Percentiles rank a stretch among this genome's conserved stretches.
Conservation (phyloP, 371 early-diverging fungal genomes). For the Mortierella sp. region DNA sequence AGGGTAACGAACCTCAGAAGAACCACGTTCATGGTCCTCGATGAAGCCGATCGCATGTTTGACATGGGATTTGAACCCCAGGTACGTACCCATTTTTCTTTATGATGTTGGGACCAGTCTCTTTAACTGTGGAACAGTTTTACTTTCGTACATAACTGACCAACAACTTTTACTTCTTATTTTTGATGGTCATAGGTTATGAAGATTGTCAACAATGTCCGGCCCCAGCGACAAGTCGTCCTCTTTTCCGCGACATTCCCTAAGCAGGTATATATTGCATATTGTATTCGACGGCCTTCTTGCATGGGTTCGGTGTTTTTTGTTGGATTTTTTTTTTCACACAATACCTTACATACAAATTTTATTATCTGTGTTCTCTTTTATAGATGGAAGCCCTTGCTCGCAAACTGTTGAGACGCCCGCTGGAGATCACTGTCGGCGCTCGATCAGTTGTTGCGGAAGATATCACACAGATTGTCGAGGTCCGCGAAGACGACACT, state of each 20-base stretch:
- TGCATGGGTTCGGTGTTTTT: not conserved
- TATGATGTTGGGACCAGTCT: not conserved
- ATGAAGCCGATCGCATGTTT: slow-evolving; percentile 99
- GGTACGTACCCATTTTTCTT: slow-evolving; percentile 49
- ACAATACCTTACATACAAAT: not conserved
- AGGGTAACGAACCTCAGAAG: slow-evolving; percentile 95
- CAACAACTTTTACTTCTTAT: not conserved
- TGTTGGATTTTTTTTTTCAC: not conserved
- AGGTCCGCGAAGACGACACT: slow-evolving; percentile 87
- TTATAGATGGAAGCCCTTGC: slow-evolving; percentile 95
- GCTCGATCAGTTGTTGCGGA: slow-evolving; percentile 91
- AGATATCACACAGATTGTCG: slow-evolving; percentile 93
- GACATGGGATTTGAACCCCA: slow-evolving; percentile 99
- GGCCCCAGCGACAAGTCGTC: slow-evolving; percentile 94
- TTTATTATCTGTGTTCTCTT: not conserved
- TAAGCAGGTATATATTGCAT: slow-evolving; percentile 70
- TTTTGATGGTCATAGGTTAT: slow-evolving; percentile 70
- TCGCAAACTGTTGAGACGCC: slow-evolving; percentile 90
- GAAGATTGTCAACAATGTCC: slow-evolving; percentile 96
- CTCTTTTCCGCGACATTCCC: slow-evolving; percentile 99
- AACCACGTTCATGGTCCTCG: slow-evolving; percentile 98
- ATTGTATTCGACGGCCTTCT: not conserved
- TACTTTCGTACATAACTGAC: not conserved
- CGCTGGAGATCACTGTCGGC: slow-evolving; percentile 96
- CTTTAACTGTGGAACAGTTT: not conserved